Evolutionary conservation across 305 asterid species (phyloP).

Genomic region (Euphrasia arctica): DNA sequence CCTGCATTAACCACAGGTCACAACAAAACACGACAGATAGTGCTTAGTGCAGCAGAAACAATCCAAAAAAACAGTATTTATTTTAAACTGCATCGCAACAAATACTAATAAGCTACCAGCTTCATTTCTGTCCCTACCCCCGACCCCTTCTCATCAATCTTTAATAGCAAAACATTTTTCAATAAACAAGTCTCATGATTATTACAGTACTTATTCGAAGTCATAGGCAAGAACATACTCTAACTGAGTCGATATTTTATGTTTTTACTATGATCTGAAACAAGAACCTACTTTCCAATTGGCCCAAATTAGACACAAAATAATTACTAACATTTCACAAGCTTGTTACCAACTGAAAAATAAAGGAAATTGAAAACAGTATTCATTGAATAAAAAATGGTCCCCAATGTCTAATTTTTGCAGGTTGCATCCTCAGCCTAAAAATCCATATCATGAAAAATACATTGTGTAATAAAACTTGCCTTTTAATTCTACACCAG

Average conservation of each 20-base stretch:
- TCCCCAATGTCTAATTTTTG: constrained; percentile 7
- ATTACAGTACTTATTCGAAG: background rate
- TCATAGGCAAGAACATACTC: constrained; percentile 7
- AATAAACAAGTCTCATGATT: constrained; percentile 12
- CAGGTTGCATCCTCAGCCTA: constrained; percentile 8
- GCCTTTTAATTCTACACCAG: constrained; percentile 92
- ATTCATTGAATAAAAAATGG: background rate
- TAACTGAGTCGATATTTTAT: constrained; percentile 6
- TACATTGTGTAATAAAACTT: constrained; percentile 30
- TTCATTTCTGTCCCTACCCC: too few species aligned
- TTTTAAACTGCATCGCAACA: constrained; percentile 11
- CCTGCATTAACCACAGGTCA: constrained; percentile 47
- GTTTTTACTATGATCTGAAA: background rate
- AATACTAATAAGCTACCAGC: constrained; percentile 1
- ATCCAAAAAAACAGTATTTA: constrained; percentile 1
- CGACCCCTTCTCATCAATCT: too few species aligned
- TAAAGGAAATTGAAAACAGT: background rate
- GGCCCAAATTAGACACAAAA: background rate
- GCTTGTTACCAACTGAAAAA: constrained; percentile 11
- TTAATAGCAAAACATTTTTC: background rate
- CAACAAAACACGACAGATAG: constrained; percentile 23
- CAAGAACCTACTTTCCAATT: constrained; percentile 1
- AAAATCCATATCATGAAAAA: constrained; percentile 1
- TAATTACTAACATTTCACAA: constrained; percentile 11
- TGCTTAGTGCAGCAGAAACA: constrained; percentile 15